These are phyloP conservation scores for Mucor lusitanicus DNA, from an alignment of 371 early-diverging fungal genomes.

Conservation along the genomic window DNA sequence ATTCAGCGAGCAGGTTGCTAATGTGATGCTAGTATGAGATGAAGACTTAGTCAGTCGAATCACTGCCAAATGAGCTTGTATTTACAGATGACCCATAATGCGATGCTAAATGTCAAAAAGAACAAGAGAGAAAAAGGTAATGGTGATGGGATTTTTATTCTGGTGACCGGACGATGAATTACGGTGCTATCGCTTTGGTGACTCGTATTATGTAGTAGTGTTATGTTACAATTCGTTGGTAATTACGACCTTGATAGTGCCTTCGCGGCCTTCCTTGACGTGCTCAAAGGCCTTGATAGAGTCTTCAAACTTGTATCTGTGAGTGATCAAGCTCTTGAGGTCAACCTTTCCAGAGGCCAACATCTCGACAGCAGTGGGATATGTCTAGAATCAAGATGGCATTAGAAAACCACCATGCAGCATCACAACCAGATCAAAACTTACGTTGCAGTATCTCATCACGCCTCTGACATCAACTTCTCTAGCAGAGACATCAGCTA, in stretches of 20 bases:
- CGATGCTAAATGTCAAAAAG: neutral
- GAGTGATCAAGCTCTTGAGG: conserved; percentile 51
- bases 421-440: conserved; percentile 11
- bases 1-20: conserved; percentile 87
- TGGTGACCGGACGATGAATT: no score
- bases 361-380: conserved; percentile 51
- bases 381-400: no score
- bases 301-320: conserved; percentile 46
- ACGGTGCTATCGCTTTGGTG: neutral
- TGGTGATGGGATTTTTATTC: neutral
- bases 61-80: neutral
- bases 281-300: conserved; percentile 53
- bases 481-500: conserved; percentile 45
- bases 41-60: neutral
- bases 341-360: conserved; percentile 48
- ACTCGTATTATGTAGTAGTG: no score
- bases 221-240: conserved; percentile 8
- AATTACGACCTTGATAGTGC: conserved; percentile 56
- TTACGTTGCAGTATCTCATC: conserved; percentile 55
- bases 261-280: conserved; percentile 45
- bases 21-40: conserved; percentile 50
- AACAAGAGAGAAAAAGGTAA: neutral
- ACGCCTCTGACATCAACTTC: conserved; percentile 55
- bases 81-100: conserved; percentile 18
- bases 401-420: no score